Evolutionary conservation across 1,139 yeast genomes (phyloP).

Genomic region (Hemisphaericaspora xylofermentans): DNA sequence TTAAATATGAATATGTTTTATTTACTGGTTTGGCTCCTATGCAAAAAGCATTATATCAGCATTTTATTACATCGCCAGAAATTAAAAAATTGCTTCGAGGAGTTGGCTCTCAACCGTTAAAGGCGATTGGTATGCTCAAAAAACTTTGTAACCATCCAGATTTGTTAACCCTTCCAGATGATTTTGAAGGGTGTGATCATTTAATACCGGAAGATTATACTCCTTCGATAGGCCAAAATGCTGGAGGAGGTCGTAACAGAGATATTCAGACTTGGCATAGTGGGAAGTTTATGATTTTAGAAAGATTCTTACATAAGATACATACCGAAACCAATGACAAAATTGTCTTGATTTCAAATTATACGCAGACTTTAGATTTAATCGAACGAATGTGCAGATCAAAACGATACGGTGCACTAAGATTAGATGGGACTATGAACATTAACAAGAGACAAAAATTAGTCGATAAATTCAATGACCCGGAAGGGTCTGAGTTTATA

Average conservation of each 20-base stretch:
- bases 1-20: slow-evolving; percentile 93
- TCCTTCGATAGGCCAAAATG: slow-evolving; percentile 24
- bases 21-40: slow-evolving; percentile 82
- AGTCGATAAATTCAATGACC: slow-evolving; percentile 89
- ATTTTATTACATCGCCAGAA: slow-evolving; percentile 80
- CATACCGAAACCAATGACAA: slow-evolving; percentile 84
- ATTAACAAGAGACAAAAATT: slow-evolving; percentile 91
- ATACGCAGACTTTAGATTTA: slow-evolving; percentile 89
- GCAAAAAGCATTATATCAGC: slow-evolving; percentile 69
- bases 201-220: slow-evolving; percentile 76
- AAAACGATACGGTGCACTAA: slow-evolving; percentile 70
- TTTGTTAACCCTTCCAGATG: slow-evolving; percentile 71
- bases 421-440: slow-evolving; percentile 91
- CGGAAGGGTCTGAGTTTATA: slow-evolving; percentile 83
- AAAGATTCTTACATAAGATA: slow-evolving; percentile 75
- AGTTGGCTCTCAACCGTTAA: slow-evolving; percentile 76
- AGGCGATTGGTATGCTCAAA: slow-evolving; percentile 85
- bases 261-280: slow-evolving; percentile 62
- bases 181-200: slow-evolving; percentile 64
- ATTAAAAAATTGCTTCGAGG: slow-evolving; percentile 71
- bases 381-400: slow-evolving; percentile 82
- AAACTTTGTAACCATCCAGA: slow-evolving; percentile 95
- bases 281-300: slow-evolving; percentile 64
- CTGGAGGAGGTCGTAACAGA: slow-evolving; percentile 33
- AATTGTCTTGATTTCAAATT: slow-evolving; percentile 89